Evolutionary conservation across 1,139 yeast genomes (phyloP), one percentile per base, ranked within the genome.

Genomic region (Hemisphaericaspora xylanilytica): DNA sequence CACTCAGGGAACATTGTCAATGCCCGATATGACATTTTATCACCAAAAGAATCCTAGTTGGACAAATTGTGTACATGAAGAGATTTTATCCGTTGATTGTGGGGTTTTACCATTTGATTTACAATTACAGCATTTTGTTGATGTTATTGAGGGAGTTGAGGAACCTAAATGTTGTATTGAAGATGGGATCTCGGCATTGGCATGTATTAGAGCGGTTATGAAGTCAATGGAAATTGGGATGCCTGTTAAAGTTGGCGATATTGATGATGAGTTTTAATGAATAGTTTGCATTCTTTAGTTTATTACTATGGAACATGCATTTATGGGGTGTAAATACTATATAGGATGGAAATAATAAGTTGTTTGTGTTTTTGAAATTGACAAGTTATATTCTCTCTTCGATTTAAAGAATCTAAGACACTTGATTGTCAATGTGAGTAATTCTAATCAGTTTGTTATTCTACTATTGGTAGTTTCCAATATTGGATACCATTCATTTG

Each of bases 111-210:
- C 38, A 3, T 35, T 35, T 29, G 38, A 25, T 12, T 43, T 41
- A 11, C 38, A 35, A 26, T 35, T 35, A 16, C 56, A 61, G 38
- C 73, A 67, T 47, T 67, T 68, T 42, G 58, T 66, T 20, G 63
- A 66, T 35, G 58, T 68, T 6, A 63, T 68, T 3, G 45, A 51
- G 17, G 65, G 61, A 3, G 54, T 52, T 3, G 39, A 35, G n/a
- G 57, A 54, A 13, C 70, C 70, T 0, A 56, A 50, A 17, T 68
- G 74, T 45, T 56, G 57, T 11, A 62, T 65, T 7, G 67, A 62
- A 28, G 74, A 68, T 48, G 73, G 71, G 0, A 64, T 68, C 14
- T 55, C 63, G 3, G 70, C 72, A 4, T 51, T 63, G 16, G 49
- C 60, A 28, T 53, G 56, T 29, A 59, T 67, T 17, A 63, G 68